Evolutionary conservation across 1,139 yeast species (phyloP).

Genomic region (Chernovozyma aurita): DNA sequence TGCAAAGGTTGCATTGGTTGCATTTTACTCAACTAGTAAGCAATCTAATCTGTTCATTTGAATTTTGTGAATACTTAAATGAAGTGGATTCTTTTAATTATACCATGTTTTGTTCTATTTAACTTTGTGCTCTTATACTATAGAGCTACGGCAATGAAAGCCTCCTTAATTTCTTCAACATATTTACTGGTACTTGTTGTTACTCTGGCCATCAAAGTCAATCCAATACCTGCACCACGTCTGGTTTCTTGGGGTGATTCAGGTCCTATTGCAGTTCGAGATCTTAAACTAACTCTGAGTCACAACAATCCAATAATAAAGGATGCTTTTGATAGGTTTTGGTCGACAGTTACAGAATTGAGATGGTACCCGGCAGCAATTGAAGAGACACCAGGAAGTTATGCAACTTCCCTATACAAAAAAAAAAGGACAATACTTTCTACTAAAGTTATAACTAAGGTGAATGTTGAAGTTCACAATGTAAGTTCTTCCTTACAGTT

Average conservation of each 20-base stretch:
- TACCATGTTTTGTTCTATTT: not conserved
- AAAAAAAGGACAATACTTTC: not conserved
- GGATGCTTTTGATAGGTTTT: slow-evolving; percentile 17
- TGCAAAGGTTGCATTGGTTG: too few species aligned
- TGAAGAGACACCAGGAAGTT: slow-evolving; percentile 15
- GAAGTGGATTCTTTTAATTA: not conserved
- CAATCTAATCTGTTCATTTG: too few species aligned
- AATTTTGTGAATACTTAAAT: not conserved
- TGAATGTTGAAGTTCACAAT: slow-evolving; percentile 18
- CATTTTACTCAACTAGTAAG: too few species aligned
- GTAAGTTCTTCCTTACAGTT: slow-evolving; percentile 28
- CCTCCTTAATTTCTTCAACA: not conserved
- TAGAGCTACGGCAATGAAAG: not conserved
- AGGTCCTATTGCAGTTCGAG: slow-evolving; percentile 7
- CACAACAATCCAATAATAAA: slow-evolving; percentile 9
- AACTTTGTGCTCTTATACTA: not conserved
- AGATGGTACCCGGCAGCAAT: slow-evolving; percentile 28
- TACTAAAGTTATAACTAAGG: slow-evolving; percentile 1
- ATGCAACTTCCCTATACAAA: slow-evolving; percentile 5
- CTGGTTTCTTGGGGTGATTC: slow-evolving; percentile 15
- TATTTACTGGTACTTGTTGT: not conserved
- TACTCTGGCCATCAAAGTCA: slow-evolving; percentile 7
- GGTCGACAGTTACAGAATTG: slow-evolving; percentile 13
- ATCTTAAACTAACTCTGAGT: not conserved
- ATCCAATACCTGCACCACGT: slow-evolving; percentile 21